Base-by-base conservation (phyloP, 306 rosid species). In the Myrica gale region DNA sequence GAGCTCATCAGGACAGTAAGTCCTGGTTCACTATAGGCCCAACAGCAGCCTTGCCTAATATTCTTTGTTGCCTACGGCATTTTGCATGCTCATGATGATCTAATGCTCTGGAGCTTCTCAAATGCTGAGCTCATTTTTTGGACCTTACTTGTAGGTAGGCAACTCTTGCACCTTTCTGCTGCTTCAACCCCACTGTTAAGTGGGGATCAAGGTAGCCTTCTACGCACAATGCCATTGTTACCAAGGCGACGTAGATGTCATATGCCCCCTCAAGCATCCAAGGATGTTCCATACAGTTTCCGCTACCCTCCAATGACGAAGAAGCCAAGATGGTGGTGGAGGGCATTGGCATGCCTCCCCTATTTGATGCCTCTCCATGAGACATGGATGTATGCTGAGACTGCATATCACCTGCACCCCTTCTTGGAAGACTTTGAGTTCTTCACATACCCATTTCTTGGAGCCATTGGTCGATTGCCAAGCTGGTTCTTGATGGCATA, bases 271-370 rank as follows among this genome's bases (percentile, higher is more conserved):
- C 88, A 53, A 74, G 98, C 98, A 68, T 69, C 91, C 1, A 94
- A 90, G 87, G 96, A 94, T 82, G 90, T 89, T 56, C 90, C 94
- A 15, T 65, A 85, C 51, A 87, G 96, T 80, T 94, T 76, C 74
- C 93, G 96, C 69, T 94, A 23, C 82, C 98, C 98, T 67, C 89
- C 97, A 5, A 95, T 95, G 98, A 92, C 89, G 23, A 92, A 65
- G 54, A 95, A 90, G 74, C 98, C 98, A 12, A 87, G 74, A 79
- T 95, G 98, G 98, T 95, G 92, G 93, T 95, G 98, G 98, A 90
- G 97, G 82, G 75, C 96, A 11, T 74, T 95, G 69, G 92, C 98
- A 23, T 95, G 97, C 87, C 87, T 95, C 76, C 96, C 98, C n/a
- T 95, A 92, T 77, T 83, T 95, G 20, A 88, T 95, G 95, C 98